Conservation (phyloP, 306 rosid species). For the Purshia tridentata region DNA sequence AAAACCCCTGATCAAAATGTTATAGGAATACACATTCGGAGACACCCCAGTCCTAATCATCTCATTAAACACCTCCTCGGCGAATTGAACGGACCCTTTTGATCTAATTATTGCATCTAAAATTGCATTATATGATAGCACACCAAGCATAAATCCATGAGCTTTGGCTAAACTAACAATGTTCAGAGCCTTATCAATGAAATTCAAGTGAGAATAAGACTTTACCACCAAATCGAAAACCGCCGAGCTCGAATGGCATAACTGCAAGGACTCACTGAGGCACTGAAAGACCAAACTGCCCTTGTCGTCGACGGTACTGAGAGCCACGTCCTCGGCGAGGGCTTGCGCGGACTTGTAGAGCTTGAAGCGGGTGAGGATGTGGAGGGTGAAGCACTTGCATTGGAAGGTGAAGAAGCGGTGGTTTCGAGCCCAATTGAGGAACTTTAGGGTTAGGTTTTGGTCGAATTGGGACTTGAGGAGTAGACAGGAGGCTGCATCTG, state of each 20-base stretch:
- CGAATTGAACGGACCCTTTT: slow-evolving; percentile 35
- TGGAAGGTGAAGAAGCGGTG: slow-evolving; percentile 54
- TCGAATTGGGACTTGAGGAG: slow-evolving; percentile 68
- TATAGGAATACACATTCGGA: slow-evolving; percentile 72
- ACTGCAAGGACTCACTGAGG: slow-evolving; percentile 54
- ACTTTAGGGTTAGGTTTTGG: slow-evolving; percentile 44
- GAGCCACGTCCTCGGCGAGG: slow-evolving; percentile 64
- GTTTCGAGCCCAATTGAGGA: slow-evolving; percentile 65
- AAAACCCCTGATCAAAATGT: slow-evolving; percentile 74
- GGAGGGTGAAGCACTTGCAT: slow-evolving; percentile 77
- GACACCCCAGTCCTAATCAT: slow-evolving; percentile 58
- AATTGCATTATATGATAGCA: slow-evolving; percentile 65
- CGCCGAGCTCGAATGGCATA: slow-evolving; percentile 61
- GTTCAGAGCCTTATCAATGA: slow-evolving; percentile 46
- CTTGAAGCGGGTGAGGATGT: slow-evolving; percentile 74
- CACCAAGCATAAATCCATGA: slow-evolving; percentile 65
- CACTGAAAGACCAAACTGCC: slow-evolving; percentile 49
- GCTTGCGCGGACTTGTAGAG: slow-evolving; percentile 69
- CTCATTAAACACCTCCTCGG: slow-evolving; percentile 49
- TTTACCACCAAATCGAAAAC: slow-evolving; percentile 71
- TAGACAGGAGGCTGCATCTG: slow-evolving; percentile 64
- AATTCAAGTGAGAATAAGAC: slow-evolving; percentile 56
- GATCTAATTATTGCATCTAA: slow-evolving; percentile 50
- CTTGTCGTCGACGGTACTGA: slow-evolving; percentile 30
- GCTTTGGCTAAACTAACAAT: slow-evolving; percentile 50